A percentile compares a stretch with the other conserved stretches of the same genome.
Evolutionary conservation across 2,329 filamentous ascomycete genomes (phyloP).

Genomic region (Colletotrichum filicis): DNA sequence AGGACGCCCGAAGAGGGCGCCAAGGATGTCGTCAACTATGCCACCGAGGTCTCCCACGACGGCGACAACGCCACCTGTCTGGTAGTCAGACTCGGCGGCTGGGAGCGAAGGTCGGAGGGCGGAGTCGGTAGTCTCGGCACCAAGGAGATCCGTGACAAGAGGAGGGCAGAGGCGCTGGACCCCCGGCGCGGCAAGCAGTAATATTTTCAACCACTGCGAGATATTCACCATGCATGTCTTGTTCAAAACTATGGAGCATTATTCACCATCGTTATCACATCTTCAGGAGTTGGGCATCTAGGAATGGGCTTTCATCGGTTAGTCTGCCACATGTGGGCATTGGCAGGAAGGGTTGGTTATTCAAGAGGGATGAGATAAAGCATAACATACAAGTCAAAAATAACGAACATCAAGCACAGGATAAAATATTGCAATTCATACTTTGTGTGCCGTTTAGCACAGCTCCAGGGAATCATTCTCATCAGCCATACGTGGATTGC

Average conservation of each 20-base stretch:
- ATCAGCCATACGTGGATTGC: neutral
- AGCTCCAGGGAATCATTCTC: neutral
- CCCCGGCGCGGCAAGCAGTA: constrained; percentile 75
- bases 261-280: neutral
- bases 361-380: neutral
- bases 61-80: constrained; percentile 78
- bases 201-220: constrained; percentile 5
- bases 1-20: constrained; percentile 89
- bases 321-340: neutral
- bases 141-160: constrained; percentile 89
- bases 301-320: neutral
- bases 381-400: neutral
- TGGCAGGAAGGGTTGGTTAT: neutral
- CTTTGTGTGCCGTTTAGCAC: neutral
- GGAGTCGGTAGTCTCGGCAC: constrained; percentile 90
- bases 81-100: constrained; percentile 74
- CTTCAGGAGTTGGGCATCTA: neutral
- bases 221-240: neutral
- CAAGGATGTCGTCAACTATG: constrained; percentile 82
- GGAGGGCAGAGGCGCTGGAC: constrained; percentile 82
- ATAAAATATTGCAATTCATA: constrained; percentile 15
- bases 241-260: neutral
- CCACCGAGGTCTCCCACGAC: constrained; percentile 80
- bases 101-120: constrained; percentile 82
- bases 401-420: neutral